Conservation (phyloP, 148 eudicot genomes). For the Camellia japonica region DNA sequence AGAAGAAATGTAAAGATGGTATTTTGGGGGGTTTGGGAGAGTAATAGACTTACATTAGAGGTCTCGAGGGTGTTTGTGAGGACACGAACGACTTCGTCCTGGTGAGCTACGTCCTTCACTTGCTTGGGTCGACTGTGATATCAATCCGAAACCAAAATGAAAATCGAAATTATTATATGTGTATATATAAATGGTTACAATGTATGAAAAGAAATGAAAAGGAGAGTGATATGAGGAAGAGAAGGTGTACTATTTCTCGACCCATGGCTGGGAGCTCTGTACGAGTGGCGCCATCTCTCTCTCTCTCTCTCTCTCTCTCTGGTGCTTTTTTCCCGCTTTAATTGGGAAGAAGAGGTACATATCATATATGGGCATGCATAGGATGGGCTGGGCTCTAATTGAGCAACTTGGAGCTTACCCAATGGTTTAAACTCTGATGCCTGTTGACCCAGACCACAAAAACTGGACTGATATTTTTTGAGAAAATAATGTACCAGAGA, state of each 20-base stretch:
- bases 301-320: not conserved
- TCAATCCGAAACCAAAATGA: not conserved
- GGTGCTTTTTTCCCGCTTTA: conserved; percentile 32
- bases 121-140: conserved; percentile 75
- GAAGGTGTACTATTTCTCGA: conserved; percentile 74
- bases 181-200: not conserved
- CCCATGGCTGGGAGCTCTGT: conserved; percentile 90
- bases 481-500: too few species aligned
- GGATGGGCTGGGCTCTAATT: too few species aligned
- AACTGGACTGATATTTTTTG: too few species aligned
- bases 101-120: conserved; percentile 96
- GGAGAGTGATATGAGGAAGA: not conserved
- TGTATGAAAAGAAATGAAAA: not conserved
- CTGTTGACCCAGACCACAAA: too few species aligned
- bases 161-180: not conserved
- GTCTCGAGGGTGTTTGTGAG: conserved; percentile 94
- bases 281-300: conserved; percentile 74
- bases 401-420: too few species aligned
- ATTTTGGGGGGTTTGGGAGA: not conserved
- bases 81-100: conserved; percentile 88
- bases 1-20: not conserved
- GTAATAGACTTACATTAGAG: conserved; percentile 46
- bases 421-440: too few species aligned
- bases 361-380: too few species aligned
- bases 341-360: too few species aligned